Evolutionary conservation across 2,329 filamentous ascomycete species (phyloP), one percentile per base, ranked within the genome.

Genomic region (Dactylellina haptotyla): DNA sequence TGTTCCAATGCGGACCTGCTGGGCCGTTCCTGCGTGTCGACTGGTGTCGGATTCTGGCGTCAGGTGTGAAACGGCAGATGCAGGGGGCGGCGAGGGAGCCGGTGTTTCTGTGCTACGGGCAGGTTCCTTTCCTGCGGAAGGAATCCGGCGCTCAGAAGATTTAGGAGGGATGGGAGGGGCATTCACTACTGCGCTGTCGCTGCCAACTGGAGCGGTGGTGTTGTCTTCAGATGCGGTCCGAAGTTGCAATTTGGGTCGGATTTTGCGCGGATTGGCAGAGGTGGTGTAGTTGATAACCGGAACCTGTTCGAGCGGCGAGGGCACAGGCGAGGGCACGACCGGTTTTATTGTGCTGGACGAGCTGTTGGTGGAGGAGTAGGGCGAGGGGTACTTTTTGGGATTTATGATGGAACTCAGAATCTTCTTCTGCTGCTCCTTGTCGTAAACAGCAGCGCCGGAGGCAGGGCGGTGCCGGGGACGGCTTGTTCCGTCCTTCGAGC

Each of bases 221-320:
- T 18, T 18, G 25, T 25, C 20, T 14, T 14, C 28, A 54, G 26
- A 12, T 25, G 54, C 12, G 5, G 67, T 72, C 28, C 45, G 59
- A 45, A 72, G 58, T 48, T 65, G 67, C 26, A 72, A 59, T 37
- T 54, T 72, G n/a, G 67, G 67, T 37, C 67, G 51, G 41, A 46
- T 41, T 71, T 57, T 57, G 28, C 66, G 66, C n/a, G n/a, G n/a
- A 39, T 10, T 46, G n/a, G 4, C 18, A 4, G 41, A 18, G 41
- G 37, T n/a, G 32, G 37, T 54, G 6, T 18, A 37, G 20, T 20
- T 43, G 10, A 59, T 48, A 20, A 41, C 26, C 5, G 64, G 45
- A 51, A 48, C 23, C 37, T 58, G 50, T 32, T 50, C 57, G n/a
- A 61, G 56, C 12, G 43, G 51, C 4, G 25, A 32, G 26, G 8